Evolutionary conservation across 2,329 filamentous ascomycete species (phyloP).

Genomic region (Didymella pomorum): DNA sequence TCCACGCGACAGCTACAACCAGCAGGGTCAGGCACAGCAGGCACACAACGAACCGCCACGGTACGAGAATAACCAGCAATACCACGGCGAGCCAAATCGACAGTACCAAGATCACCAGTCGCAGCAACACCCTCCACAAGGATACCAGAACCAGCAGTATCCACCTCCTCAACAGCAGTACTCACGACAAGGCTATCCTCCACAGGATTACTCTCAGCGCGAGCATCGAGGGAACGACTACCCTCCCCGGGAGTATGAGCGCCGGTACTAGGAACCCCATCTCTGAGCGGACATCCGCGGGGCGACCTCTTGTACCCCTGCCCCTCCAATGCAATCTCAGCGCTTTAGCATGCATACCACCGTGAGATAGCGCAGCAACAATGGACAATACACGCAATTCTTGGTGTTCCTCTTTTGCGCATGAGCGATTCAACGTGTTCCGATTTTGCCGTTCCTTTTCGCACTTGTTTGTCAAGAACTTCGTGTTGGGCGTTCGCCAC

Average conservation of each 20-base stretch:
- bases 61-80: slow-evolving; percentile 21
- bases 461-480: too few species aligned
- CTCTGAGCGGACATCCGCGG: background rate
- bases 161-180: slow-evolving; percentile 14
- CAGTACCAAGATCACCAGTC: slow-evolving; percentile 16
- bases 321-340: too few species aligned
- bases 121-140: slow-evolving; percentile 6
- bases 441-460: too few species aligned
- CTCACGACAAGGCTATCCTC: slow-evolving; percentile 17
- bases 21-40: slow-evolving; percentile 12
- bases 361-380: too few species aligned
- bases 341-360: background rate
- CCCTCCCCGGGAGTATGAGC: slow-evolving; percentile 21
- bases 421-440: too few species aligned
- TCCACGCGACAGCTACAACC: slow-evolving; percentile 13
- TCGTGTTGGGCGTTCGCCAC: too few species aligned
- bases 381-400: too few species aligned
- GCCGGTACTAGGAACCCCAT: background rate
- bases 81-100: slow-evolving; percentile 14
- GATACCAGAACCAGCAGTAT: slow-evolving; percentile 14
- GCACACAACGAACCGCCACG: slow-evolving; percentile 17
- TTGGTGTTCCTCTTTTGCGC: too few species aligned
- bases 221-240: slow-evolving; percentile 21
- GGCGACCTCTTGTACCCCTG: too few species aligned
- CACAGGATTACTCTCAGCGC: slow-evolving; percentile 14